Conservation (phyloP, 2,329 filamentous ascomycete species). For the Aspergillus unguis region DNA sequence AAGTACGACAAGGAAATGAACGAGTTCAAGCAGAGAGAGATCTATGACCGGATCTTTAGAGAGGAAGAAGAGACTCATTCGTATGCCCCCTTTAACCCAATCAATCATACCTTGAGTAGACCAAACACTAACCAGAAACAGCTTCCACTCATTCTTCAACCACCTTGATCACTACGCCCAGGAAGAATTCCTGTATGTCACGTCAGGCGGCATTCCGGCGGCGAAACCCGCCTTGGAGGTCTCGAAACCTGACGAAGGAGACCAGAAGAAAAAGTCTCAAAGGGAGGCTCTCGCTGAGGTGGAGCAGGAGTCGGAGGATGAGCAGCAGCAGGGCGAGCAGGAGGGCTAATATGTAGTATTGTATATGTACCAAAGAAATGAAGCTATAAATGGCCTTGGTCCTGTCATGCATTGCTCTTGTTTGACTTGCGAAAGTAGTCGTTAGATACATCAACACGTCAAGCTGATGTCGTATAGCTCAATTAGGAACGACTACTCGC, state of each 20-base stretch:
- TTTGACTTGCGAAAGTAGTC: too few species aligned
- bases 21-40: constrained; percentile 86
- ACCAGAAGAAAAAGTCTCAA: constrained; percentile 23
- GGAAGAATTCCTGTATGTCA: constrained; percentile 71
- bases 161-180: constrained; percentile 72
- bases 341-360: constrained; percentile 12
- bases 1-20: constrained; percentile 75
- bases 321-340: constrained; percentile 25
- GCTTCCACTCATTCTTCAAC: constrained; percentile 74
- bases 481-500: too few species aligned
- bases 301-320: constrained; percentile 31
- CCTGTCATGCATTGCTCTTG: too few species aligned
- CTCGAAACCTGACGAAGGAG: constrained; percentile 4
- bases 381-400: neutral
- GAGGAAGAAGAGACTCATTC: constrained; percentile 84
- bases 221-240: constrained; percentile 43
- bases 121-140: constrained; percentile 30
- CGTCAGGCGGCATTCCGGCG: constrained; percentile 63
- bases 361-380: neutral
- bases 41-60: constrained; percentile 86
- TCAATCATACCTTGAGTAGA: neutral
- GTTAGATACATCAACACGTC: too few species aligned
- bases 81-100: constrained; percentile 55
- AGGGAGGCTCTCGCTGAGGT: constrained; percentile 33
- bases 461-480: too few species aligned